phyloP scores from a whole-genome alignment of 139 green algal species.

The Picochlorum sp. region DNA sequence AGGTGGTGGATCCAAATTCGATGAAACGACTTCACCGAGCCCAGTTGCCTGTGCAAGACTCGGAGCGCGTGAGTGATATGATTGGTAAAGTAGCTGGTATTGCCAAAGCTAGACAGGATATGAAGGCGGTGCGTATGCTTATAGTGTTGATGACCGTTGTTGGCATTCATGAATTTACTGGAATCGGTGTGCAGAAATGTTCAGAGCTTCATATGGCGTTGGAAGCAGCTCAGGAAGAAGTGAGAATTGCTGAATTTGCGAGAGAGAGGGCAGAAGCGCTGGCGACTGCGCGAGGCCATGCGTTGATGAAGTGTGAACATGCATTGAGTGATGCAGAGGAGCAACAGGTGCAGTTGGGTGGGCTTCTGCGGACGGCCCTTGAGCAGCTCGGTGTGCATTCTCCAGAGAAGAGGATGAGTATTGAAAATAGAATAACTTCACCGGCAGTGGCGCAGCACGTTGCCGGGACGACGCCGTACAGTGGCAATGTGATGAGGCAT shows the following conservation, averaged over 20 bases:
- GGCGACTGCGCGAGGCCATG: conserved; percentile 23
- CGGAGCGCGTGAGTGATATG: conserved; percentile 15
- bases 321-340: conserved; percentile 14
- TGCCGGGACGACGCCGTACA: not conserved
- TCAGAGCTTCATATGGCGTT: conserved; percentile 10
- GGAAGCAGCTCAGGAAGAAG: conserved; percentile 9
- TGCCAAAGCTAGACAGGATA: not conserved
- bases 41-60: conserved; percentile 15
- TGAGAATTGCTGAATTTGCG: conserved; percentile 24
- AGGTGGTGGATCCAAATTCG: conserved; percentile 1
- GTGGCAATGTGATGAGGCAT: not conserved
- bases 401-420: not conserved
- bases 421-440: not conserved
- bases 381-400: conserved; percentile 20
- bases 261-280: conserved; percentile 16
- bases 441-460: not conserved
- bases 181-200: conserved; percentile 20
- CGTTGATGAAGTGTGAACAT: conserved; percentile 22
- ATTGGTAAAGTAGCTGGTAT: conserved; percentile 21
- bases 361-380: conserved; percentile 19
- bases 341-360: conserved; percentile 16
- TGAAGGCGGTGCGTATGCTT: not conserved
- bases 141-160: not conserved
- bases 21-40: conserved; percentile 19
- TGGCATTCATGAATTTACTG: not conserved